Percentiles rank a stretch among this genome's conserved stretches.
These are phyloP conservation scores for Arabidopsis suecica DNA, from an alignment of 345 rosid genomes.

Conservation along the genomic window DNA sequence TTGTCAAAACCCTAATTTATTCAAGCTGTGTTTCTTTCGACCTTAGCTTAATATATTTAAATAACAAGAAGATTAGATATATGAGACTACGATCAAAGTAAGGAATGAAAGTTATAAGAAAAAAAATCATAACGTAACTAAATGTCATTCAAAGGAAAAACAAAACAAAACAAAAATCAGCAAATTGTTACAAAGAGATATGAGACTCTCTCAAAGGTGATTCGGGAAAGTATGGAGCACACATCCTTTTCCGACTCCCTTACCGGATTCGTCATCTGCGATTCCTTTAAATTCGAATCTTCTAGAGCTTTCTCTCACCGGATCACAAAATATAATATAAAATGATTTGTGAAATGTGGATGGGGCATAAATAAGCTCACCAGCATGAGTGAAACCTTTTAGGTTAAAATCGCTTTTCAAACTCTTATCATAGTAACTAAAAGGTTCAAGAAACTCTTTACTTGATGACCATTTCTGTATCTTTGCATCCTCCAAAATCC, in stretches of 20 bases:
- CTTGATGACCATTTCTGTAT: neutral
- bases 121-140: too few species aligned
- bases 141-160: neutral
- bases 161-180: neutral
- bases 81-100: too few species aligned
- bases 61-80: too few species aligned
- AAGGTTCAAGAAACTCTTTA: neutral
- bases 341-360: neutral
- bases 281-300: neutral
- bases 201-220: neutral
- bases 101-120: too few species aligned
- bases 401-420: neutral
- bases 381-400: neutral
- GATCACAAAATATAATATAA: neutral
- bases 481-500: conserved; percentile 12
- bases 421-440: neutral
- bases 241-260: too few species aligned
- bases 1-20: too few species aligned
- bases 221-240: neutral
- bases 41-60: too few species aligned
- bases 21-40: too few species aligned
- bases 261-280: neutral
- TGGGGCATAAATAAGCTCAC: neutral
- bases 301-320: conserved; percentile 10
- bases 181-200: neutral